phyloP scores from a whole-genome alignment of 2,329 filamentous ascomycete species.

The Cladosporium sp. region DNA sequence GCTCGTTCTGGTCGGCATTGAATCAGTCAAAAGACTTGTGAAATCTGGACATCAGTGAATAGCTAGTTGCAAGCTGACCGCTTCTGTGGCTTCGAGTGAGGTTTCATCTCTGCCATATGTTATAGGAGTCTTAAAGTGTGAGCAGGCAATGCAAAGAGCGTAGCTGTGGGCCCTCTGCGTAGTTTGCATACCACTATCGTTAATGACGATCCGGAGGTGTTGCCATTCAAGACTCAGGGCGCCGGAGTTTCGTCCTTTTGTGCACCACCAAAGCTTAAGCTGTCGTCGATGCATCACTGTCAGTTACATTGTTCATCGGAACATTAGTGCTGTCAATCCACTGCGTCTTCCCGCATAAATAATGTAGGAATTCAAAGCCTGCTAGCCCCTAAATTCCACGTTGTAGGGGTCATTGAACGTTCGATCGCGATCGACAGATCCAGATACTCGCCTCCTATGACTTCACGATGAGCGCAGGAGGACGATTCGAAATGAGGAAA shows the following conservation, averaged over 20 bases:
- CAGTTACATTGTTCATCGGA: neutral
- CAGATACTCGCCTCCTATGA: constrained; percentile 2
- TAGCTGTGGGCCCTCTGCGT: neutral
- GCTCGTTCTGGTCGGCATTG: too few species aligned
- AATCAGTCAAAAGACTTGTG: too few species aligned
- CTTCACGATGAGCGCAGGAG: constrained; percentile 10
- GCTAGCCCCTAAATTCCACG: neutral
- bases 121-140: too few species aligned
- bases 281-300: neutral
- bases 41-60: too few species aligned
- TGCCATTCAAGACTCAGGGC: too few species aligned
- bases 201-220: too few species aligned
- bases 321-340: neutral
- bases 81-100: too few species aligned
- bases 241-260: neutral
- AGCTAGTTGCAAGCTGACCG: too few species aligned
- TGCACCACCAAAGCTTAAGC: too few species aligned
- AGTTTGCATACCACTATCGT: neutral
- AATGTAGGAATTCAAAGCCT: neutral
- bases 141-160: too few species aligned
- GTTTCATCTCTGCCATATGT: too few species aligned
- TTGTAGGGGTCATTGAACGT: constrained; percentile 9
- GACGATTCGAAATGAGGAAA: neutral
- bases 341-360: neutral
- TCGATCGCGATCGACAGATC: constrained; percentile 2